A percentile compares a stretch with the other conserved stretches of the same genome.
Conservation (phyloP, 1,139 yeast species). For the Zygotorulaspora mrakii region DNA sequence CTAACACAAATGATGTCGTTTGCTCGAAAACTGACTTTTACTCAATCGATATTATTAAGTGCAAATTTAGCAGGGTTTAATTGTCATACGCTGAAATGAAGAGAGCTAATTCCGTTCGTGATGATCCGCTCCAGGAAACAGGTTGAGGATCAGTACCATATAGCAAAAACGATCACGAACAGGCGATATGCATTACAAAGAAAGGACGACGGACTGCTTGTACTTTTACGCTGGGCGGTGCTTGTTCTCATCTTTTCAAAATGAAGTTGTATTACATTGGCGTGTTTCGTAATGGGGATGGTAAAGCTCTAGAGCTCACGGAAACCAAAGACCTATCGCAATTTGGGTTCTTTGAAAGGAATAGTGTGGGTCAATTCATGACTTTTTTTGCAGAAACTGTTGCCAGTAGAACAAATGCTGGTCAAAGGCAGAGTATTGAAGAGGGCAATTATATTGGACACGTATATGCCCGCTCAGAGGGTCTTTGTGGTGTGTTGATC, state of each 20-base stretch:
- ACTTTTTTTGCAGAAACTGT: slow-evolving; percentile 90
- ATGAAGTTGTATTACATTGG: slow-evolving; percentile 95
- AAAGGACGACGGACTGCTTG: too few species aligned
- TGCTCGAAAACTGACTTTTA: too few species aligned
- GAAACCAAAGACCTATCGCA: slow-evolving; percentile 78
- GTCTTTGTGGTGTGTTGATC: slow-evolving; percentile 87
- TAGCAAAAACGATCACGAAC: background rate
- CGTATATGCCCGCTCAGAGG: slow-evolving; percentile 85
- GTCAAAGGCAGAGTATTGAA: slow-evolving; percentile 92
- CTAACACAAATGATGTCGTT: too few species aligned
- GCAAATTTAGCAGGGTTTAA: background rate
- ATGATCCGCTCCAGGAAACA: background rate
- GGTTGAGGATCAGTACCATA: background rate
- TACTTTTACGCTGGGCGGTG: background rate
- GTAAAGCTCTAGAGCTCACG: slow-evolving; percentile 69
- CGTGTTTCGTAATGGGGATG: slow-evolving; percentile 60
- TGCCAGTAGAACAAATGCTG: slow-evolving; percentile 78
- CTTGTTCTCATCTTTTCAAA: slow-evolving; percentile 3
- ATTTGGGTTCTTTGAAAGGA: slow-evolving; percentile 83
- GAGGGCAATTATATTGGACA: slow-evolving; percentile 90
- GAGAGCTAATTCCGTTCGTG: background rate
- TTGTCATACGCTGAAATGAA: background rate
- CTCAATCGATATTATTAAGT: too few species aligned
- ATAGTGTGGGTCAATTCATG: slow-evolving; percentile 82
- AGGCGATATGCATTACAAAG: background rate